Evolutionary conservation across 441 rosid species (phyloP), one percentile per base, ranked within the genome.

Genomic region (Theobroma grandiflorum): DNA sequence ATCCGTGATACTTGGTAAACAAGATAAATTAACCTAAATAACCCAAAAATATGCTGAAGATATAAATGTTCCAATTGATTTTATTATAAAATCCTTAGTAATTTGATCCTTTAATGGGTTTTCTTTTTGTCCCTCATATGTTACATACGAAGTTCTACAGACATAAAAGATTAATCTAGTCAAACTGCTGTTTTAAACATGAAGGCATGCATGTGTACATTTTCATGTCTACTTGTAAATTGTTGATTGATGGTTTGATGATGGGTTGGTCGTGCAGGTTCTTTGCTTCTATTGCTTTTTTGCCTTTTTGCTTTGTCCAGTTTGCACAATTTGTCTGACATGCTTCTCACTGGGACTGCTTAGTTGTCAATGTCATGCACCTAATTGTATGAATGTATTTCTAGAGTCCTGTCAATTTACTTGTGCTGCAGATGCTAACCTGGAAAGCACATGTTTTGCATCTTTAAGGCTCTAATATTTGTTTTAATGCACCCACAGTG

Each of bases 341-440:
- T 55, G 26, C 16, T 45, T 69, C 10, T 69, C 57, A 26, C 9
- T 16, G 4, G 49, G 50, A 38, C 76, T 38, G 65, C 76, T 55
- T 38, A 6, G 65, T 20, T 73, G 22, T 73, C 65, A 38, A 20
- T 73, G 22, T 73, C 50, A 38, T 38, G 74, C 57, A 69, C 43
- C 42, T 50, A 71, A 31, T 49, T 1, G 49, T 31, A 70, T 71
- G 74, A 71, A 20, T 47, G 33, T 20, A 72, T 53, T 72, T 37
- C 4, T 73, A 37, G 77, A 11, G 37, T n/a, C 4, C 52, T 20
- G 20, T 38, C 10, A 6, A 14, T 18, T 63, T n/a, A 52, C 50
- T 47, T 77, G 20, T 77, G 73, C 22, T 37, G 63, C 65, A 50
- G 64, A 8, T 77, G 42, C 37, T 65, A 65, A 66, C 62, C 69